phyloP scores from a whole-genome alignment of 163 green algal species.

The Chlorella variabilis region DNA sequence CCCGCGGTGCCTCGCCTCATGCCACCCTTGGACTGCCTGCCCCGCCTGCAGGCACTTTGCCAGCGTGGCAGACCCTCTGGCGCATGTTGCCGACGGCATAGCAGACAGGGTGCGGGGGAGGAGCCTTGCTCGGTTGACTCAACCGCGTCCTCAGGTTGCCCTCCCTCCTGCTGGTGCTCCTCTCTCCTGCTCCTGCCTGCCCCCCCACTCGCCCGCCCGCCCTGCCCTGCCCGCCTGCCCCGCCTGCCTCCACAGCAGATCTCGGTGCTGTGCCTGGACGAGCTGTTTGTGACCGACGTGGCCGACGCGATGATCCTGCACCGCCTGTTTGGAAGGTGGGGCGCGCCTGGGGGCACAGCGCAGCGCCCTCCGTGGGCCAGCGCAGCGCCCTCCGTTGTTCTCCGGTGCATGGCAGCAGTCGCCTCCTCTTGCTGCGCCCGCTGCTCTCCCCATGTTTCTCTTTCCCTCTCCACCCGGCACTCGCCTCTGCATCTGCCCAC shows the following conservation, averaged over 20 bases:
- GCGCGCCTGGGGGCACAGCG: too few relatives aligned
- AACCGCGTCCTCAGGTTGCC: background rate
- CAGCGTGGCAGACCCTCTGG: constrained; percentile 38
- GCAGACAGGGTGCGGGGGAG: constrained; percentile 22
- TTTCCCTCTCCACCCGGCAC: too few relatives aligned
- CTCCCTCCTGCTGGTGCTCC: too few relatives aligned
- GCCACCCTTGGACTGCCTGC: too few relatives aligned
- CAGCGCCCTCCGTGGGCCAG: too few relatives aligned
- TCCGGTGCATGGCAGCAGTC: background rate
- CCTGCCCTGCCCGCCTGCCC: background rate
- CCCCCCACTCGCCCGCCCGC: too few relatives aligned
- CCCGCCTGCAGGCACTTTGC: constrained; percentile 15
- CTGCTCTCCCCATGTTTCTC: too few relatives aligned
- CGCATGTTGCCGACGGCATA: constrained; percentile 48
- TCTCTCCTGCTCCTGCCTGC: background rate
- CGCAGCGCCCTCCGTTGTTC: background rate
- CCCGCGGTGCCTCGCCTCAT: too few relatives aligned
- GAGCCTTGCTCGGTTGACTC: background rate
- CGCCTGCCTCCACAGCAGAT: background rate
- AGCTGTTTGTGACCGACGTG: constrained; percentile 98
- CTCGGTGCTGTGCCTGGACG: constrained; percentile 93
- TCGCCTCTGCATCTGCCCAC: too few relatives aligned
- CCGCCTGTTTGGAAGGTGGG: constrained; percentile 77
- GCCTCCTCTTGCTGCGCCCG: too few relatives aligned
- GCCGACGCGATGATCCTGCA: constrained; percentile 97